These are phyloP conservation scores for Gymnopus androsaceus DNA, from an alignment of 1,284 basidiomycete genomes.

Conservation along the genomic window DNA sequence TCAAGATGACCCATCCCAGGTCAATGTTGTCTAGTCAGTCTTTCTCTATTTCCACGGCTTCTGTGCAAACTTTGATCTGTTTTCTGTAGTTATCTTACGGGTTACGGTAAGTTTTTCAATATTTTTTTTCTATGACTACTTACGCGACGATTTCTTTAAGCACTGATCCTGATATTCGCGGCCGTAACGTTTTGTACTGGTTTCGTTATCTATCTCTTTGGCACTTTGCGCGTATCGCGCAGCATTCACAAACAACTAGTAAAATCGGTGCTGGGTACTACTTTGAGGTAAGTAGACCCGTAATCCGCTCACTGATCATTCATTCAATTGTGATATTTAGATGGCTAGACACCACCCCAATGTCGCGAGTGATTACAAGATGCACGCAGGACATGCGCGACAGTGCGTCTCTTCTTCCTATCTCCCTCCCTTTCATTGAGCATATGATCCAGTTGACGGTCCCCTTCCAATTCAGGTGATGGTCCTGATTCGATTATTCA, in stretches of 20 bases:
- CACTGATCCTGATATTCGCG: background rate
- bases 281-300: constrained; percentile 18
- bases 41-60: background rate
- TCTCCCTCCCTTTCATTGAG: background rate
- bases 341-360: constrained; percentile 53
- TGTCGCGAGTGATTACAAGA: constrained; percentile 46
- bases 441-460: constrained; percentile 20
- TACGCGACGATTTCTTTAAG: background rate
- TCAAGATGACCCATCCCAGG: constrained; percentile 28
- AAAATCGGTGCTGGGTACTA: constrained; percentile 26
- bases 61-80: background rate
- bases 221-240: constrained; percentile 21
- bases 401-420: constrained; percentile 1
- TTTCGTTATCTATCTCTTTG: constrained; percentile 18
- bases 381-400: constrained; percentile 50
- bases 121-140: background rate
- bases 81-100: constrained; percentile 8
- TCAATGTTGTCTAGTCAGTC: constrained; percentile 43
- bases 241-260: constrained; percentile 23
- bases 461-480: constrained; percentile 19
- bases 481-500: constrained; percentile 21
- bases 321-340: constrained; percentile 17
- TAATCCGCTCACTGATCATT: background rate
- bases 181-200: constrained; percentile 4
- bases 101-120: constrained; percentile 10